Base-by-base conservation (phyloP, 805 yeast species). In the Starmerella potacharoeniae region DNA sequence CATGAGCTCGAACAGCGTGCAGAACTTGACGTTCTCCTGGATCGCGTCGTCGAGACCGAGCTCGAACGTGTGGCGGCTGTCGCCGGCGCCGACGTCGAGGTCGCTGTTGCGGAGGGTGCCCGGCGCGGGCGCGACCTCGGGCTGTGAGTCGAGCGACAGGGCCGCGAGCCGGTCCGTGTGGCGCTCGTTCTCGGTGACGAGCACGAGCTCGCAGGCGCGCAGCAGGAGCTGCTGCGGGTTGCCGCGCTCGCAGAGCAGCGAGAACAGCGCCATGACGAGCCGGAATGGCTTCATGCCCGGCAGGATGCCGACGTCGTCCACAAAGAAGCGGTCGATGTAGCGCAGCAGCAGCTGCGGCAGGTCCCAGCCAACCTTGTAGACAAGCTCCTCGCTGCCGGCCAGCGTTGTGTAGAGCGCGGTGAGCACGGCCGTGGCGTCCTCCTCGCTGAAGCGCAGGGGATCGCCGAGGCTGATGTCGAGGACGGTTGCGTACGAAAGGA, bases 341-440 rank as follows among this genome's bases (percentile, higher is more conserved):
- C 74, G 73, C 46, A 87, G 63, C 6, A 90, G 60, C 51, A 86
- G 69, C 35, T 75, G 76, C 0, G 96, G 96, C n/a, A 90, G 65
- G 67, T 90, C 97, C 97, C 97, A 90, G 2, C 95, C 95, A 57
- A 89, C 80, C 60, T 83, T 84, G 45, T 76, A 73, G 0, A 81
- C 72, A 34, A 87, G 68, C 10, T 75, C 75, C 16, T 74, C 72
- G 64, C 84, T 67, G 0, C 65, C 46, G 0, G 65, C 68, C 48
- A 88, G 67, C n/a, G 86, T 65, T 50, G 60, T 54, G 55, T 51
- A 51, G 9, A 61, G 58, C 2, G 70, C 72, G 14, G 49, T 39
- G 13, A 64, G 52, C 14, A 60, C 55, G 31, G 47, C 50, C 8
- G 52, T 50, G 53, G 79, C 77, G 52, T 86, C 86, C 0, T 71